Conservation (phyloP, 208 protist species). For the Trypanosoma caninum region DNA sequence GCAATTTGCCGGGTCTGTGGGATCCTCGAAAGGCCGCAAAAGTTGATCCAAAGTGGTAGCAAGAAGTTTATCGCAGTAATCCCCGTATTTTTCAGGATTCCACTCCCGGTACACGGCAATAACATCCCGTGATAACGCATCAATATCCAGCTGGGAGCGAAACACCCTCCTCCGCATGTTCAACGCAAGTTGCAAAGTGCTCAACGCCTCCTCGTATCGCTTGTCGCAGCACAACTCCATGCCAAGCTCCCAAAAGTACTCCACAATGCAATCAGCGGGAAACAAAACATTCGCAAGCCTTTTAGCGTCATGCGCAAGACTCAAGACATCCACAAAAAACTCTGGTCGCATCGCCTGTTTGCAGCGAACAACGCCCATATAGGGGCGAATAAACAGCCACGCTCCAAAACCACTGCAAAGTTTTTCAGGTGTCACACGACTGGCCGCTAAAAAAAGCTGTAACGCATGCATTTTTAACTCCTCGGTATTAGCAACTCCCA, state of each 20-base stretch:
- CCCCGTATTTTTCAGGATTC: constrained; percentile 52
- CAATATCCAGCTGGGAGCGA: constrained; percentile 30
- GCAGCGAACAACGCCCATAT: constrained; percentile 56
- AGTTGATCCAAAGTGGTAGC: too few relatives aligned
- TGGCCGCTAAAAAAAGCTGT: constrained; percentile 45
- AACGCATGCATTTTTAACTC: constrained; percentile 35
- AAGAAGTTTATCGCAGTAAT: constrained; percentile 39
- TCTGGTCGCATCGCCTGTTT: constrained; percentile 21
- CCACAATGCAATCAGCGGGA: constrained; percentile 55
- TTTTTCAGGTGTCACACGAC: constrained; percentile 30
- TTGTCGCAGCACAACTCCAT: constrained; percentile 57
- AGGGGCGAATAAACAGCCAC: constrained; percentile 62
- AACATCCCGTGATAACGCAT: constrained; percentile 34
- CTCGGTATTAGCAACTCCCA: constrained; percentile 27
- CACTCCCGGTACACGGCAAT: constrained; percentile 53
- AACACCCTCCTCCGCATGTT: constrained; percentile 38
- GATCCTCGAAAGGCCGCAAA: too few relatives aligned
- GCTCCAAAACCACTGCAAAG: constrained; percentile 39
- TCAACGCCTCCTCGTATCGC: constrained; percentile 37
- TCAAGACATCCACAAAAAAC: constrained; percentile 25
- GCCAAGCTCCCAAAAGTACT: constrained; percentile 75
- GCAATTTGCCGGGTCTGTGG: too few relatives aligned
- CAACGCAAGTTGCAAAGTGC: constrained; percentile 39
- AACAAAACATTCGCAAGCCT: constrained; percentile 38
- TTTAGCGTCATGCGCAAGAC: constrained; percentile 30